A percentile compares a stretch with the other conserved stretches of the same genome.
Evolutionary conservation across 1,139 yeast genomes (phyloP).

Genomic region (Yamadazyma atmosphaerica): DNA sequence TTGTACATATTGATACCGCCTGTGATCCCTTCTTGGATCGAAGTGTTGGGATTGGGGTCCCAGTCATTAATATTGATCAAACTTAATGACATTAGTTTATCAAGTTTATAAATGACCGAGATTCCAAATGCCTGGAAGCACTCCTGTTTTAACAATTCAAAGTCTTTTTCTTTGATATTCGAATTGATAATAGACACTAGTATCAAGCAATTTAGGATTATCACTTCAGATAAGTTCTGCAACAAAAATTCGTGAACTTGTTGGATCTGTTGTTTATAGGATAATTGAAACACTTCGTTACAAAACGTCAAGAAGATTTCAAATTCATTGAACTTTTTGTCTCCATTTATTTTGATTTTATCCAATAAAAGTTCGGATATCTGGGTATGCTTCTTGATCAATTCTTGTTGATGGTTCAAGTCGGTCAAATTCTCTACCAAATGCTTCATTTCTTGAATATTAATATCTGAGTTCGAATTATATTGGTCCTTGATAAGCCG

Average conservation of each 20-base stretch:
- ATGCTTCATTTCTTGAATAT: conserved; percentile 63
- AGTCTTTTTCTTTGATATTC: conserved; percentile 65
- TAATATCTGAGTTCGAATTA: conserved; percentile 47
- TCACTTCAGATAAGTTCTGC: conserved; percentile 30
- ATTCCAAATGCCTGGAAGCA: conserved; percentile 63
- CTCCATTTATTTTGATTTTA: conserved; percentile 38
- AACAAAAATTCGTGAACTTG: conserved; percentile 51
- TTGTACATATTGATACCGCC: conserved; percentile 34
- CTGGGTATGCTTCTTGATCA: conserved; percentile 72
- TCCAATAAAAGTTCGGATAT: conserved; percentile 69
- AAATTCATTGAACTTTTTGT: conserved; percentile 32
- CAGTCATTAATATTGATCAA: conserved; percentile 27
- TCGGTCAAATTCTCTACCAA: conserved; percentile 72
- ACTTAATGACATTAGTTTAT: conserved; percentile 25
- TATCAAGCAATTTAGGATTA: conserved; percentile 50
- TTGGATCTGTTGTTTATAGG: conserved; percentile 52
- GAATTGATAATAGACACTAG: conserved; percentile 60
- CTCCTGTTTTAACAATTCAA: conserved; percentile 47
- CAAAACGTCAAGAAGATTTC: conserved; percentile 66
- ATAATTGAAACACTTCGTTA: conserved; percentile 66
- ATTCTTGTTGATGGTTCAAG: conserved; percentile 66
- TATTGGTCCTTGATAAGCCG: conserved; percentile 68
- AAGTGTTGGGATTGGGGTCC: conserved; percentile 14
- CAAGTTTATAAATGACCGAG: conserved; percentile 34
- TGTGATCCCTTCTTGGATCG: conserved; percentile 29